Base-by-base conservation (phyloP, 2,329 filamentous ascomycete genomes). In the Claviceps spartinae region DNA sequence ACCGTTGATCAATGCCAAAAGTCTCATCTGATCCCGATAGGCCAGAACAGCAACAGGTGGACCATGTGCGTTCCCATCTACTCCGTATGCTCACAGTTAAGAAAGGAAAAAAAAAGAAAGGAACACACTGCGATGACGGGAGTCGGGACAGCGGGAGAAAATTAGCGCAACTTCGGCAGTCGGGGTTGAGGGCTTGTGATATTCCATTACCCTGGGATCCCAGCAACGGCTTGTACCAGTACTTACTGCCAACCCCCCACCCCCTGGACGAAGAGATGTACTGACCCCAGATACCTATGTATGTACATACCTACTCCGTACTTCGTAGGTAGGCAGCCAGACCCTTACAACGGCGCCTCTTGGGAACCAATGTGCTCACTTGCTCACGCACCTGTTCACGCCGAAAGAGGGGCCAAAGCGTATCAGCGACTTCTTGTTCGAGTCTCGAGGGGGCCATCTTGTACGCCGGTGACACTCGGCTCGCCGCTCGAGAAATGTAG, bases 121-220 rank as follows among this genome's bases (percentile, higher is more conserved):
- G 14, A 18, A 13, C 5, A 6, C 18, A 4, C 8, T 20, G 14
- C n/a, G 47, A 30, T 13, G 22, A 22, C 22, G 47, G 37, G 22
- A 20, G 22, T 22, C 37, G 47, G 47, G 16, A 20, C 13, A 18
- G 37, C 22, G 37, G 22, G 47, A 18, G 9, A 48, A 40, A 48
- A 48, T 30, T 40, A 41, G 47, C 47, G 47, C 47, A 48, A 30
- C 37, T 48, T 48, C 47, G 47, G 47, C 47, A 48, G 47, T 48
- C 47, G 22, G 47, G 47, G 47, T 40, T 26, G 47, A 48, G 20
- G 22, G 37, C 36, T 41, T 48, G 14, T 30, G 36, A 48, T 48
- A 41, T 41, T 48, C n/a, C 47, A 37, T 48, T 24, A 48, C 37
- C 45, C 30, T 37, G 45, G 45, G 30, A 47, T 47, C 30, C 30